phyloP scores from a whole-genome alignment of 495 filamentous ascomycete genomes.

The Daldinia bambusicola region DNA sequence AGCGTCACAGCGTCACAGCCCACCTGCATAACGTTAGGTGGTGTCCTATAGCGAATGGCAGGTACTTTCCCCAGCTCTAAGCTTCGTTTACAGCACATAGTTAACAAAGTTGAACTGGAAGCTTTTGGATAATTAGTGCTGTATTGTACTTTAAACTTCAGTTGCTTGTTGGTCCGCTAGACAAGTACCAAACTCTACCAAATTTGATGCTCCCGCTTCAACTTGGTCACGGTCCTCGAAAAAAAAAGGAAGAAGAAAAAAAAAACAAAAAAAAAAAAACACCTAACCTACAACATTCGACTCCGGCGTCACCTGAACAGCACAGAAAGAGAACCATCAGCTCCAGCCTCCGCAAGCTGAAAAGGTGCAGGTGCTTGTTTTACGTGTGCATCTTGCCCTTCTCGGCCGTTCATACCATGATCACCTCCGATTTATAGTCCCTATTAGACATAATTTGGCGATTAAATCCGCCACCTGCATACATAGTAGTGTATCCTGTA shows the following conservation, averaged over 20 bases:
- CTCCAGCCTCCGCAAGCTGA: constrained; percentile 27
- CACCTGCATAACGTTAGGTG: constrained; percentile 21
- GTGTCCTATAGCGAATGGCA: background rate
- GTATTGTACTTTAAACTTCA: background rate
- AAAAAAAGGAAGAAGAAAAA: constrained; percentile 12
- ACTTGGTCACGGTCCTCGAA: constrained; percentile 18
- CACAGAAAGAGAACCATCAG: constrained; percentile 3
- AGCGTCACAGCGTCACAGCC: constrained; percentile 34
- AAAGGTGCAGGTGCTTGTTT: background rate
- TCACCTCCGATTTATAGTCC: constrained; percentile 17
- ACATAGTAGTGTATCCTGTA: constrained; percentile 13
- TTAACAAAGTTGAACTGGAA: background rate
- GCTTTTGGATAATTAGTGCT: background rate
- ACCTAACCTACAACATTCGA: constrained; percentile 20
- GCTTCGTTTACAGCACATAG: background rate
- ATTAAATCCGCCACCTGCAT: constrained; percentile 30
- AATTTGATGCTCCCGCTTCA: constrained; percentile 1
- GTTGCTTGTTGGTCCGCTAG: background rate
- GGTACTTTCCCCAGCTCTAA: constrained; percentile 15
- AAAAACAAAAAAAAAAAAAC: constrained; percentile 16
- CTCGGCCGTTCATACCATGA: constrained; percentile 33
- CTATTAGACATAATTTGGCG: constrained; percentile 27
- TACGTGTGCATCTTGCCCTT: constrained; percentile 1
- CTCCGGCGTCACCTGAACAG: constrained; percentile 36
- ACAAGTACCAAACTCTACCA: constrained; percentile 3